phyloP scores from a whole-genome alignment of 2,329 filamentous ascomycete species.

The Exophiala viscosa region DNA sequence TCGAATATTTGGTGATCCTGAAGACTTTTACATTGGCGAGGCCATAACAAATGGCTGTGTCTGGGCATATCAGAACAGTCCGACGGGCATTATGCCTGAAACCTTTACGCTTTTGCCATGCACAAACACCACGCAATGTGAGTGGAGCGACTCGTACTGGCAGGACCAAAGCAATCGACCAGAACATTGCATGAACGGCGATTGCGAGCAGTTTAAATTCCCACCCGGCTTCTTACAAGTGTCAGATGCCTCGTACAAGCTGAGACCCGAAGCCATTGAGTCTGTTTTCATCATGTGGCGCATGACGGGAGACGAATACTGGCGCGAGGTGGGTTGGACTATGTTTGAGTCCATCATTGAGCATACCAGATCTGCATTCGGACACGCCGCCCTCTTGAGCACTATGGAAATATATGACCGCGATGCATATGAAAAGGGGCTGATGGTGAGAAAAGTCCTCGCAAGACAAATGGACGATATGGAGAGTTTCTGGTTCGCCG shows the following conservation, averaged over 20 bases:
- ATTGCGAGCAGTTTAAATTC: conserved; percentile 16
- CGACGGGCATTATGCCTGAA: conserved; percentile 61
- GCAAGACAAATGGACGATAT: conserved; percentile 55
- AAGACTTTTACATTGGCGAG: conserved; percentile 54
- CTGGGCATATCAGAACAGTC: conserved; percentile 56
- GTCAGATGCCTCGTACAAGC: conserved; percentile 52
- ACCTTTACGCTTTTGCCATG: conserved; percentile 50
- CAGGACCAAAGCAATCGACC: conserved; percentile 15
- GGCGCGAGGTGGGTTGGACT: conserved; percentile 46
- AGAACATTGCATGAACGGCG: not conserved
- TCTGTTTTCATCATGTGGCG: conserved; percentile 59
- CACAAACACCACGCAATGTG: conserved; percentile 31
- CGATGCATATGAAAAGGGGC: conserved; percentile 7
- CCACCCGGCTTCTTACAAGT: conserved; percentile 20
- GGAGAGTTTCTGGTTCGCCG: conserved; percentile 69
- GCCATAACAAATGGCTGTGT: conserved; percentile 61
- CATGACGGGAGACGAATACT: conserved; percentile 52
- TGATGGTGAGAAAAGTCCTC: conserved; percentile 19
- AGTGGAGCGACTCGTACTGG: conserved; percentile 39
- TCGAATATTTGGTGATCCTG: conserved; percentile 53
- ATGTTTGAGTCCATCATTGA: conserved; percentile 49
- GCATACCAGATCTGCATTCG: conserved; percentile 28
- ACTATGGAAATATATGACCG: conserved; percentile 9
- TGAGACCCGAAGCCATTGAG: conserved; percentile 61
- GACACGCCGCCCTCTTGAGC: conserved; percentile 1